phyloP scores from a whole-genome alignment of 768 basidiomycete genomes.

The Boletus bicolor region DNA sequence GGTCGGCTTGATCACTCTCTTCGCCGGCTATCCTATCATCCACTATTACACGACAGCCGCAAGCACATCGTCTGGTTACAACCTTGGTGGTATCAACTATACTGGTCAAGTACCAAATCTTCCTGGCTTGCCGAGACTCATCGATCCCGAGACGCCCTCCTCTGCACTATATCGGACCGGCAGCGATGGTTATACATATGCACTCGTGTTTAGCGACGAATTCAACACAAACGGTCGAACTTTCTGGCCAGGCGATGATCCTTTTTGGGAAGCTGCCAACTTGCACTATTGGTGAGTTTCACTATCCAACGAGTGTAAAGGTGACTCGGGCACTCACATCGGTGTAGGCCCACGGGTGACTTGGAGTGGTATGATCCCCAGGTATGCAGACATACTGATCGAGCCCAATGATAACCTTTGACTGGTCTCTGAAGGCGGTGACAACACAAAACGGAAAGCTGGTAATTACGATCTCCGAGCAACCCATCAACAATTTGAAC shows the following conservation, averaged over 20 bases:
- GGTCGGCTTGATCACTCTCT: constrained; percentile 68
- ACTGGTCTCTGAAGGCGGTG: constrained; percentile 41
- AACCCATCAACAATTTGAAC: constrained; percentile 72
- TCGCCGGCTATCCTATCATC: constrained; percentile 87
- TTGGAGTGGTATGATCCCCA: constrained; percentile 82
- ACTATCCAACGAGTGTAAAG: background rate
- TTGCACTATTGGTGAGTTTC: constrained; percentile 70
- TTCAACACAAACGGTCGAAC: constrained; percentile 71
- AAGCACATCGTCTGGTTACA: constrained; percentile 52
- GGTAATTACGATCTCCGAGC: constrained; percentile 74
- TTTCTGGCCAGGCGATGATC: constrained; percentile 80
- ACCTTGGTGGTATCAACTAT: constrained; percentile 79
- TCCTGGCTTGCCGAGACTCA: constrained; percentile 59
- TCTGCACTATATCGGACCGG: constrained; percentile 56
- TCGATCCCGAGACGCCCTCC: constrained; percentile 76
- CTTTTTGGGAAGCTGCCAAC: constrained; percentile 83
- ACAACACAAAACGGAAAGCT: constrained; percentile 78
- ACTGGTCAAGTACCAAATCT: constrained; percentile 85
- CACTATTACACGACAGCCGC: constrained; percentile 41
- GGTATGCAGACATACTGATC: constrained; percentile 35
- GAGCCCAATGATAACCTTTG: constrained; percentile 1
- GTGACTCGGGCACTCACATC: constrained; percentile 5
- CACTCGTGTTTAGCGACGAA: constrained; percentile 87
- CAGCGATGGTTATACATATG: constrained; percentile 72
- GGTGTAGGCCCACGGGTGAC: constrained; percentile 59